phyloP scores from a whole-genome alignment of 2,329 filamentous ascomycete species.

The Ophiostoma australiae region DNA sequence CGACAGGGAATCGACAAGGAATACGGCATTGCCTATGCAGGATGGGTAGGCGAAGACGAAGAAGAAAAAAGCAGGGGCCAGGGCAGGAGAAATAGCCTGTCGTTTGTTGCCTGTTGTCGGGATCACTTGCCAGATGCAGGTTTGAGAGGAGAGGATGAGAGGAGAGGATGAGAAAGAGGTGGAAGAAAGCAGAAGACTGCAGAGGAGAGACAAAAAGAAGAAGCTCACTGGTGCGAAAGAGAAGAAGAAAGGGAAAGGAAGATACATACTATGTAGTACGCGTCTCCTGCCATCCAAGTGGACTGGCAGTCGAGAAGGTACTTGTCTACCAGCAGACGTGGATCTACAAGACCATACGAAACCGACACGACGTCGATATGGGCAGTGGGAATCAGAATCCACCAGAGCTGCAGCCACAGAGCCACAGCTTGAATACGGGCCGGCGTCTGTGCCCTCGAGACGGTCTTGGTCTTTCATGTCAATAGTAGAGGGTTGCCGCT shows the following conservation, averaged over 20 bases:
- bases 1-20: neutral
- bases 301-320: neutral
- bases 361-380: neutral
- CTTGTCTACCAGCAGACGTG: neutral
- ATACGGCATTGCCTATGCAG: constrained; percentile 3
- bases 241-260: neutral
- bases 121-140: neutral
- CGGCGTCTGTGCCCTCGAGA: constrained; percentile 1
- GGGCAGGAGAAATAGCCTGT: neutral
- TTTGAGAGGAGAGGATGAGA: neutral
- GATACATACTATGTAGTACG: neutral
- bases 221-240: neutral
- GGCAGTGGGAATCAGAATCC: neutral
- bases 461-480: neutral
- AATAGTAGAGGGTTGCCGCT: no score
- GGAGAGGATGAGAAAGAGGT: neutral
- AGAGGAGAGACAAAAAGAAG: neutral
- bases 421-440: neutral
- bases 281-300: neutral
- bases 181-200: neutral
- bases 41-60: neutral
- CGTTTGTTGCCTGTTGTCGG: neutral
- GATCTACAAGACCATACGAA: neutral
- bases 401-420: neutral
- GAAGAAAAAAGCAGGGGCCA: neutral